Percentiles rank a stretch among this genome's conserved stretches.
phyloP scores from a whole-genome alignment of 495 filamentous ascomycete species.

The Tuber borchii region DNA sequence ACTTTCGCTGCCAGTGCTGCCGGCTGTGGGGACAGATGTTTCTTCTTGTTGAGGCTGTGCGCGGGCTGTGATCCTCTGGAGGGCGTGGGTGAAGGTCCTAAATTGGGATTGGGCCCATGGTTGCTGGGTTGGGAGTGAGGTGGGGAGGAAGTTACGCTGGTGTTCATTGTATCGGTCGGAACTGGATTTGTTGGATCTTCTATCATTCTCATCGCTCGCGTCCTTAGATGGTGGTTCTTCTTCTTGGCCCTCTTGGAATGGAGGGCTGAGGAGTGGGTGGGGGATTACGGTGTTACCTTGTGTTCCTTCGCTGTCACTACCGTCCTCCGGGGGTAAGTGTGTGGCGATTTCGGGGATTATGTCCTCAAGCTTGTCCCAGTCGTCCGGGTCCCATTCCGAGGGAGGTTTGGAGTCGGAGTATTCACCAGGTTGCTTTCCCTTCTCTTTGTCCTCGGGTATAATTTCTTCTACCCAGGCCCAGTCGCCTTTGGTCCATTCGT shows the following conservation, averaged over 20 bases:
- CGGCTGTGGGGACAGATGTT: neutral
- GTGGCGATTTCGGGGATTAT: neutral
- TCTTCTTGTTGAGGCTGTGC: neutral
- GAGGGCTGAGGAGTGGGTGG: neutral
- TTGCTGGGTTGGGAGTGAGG: neutral
- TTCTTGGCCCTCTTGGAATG: conserved; percentile 4
- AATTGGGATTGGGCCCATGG: neutral
- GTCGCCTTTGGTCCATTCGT: neutral
- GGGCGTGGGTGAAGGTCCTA: neutral
- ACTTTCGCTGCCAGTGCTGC: neutral
- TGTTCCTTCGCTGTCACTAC: neutral
- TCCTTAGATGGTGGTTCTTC: conserved; percentile 4
- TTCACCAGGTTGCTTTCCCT: neutral
- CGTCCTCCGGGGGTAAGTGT: neutral
- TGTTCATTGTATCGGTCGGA: neutral
- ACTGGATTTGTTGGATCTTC: neutral
- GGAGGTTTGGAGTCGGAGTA: neutral
- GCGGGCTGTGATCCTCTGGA: neutral
- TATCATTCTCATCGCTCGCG: neutral
- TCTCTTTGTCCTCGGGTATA: too few species aligned
- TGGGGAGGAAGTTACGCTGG: neutral
- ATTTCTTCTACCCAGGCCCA: neutral
- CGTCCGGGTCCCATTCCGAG: neutral
- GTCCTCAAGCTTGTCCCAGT: neutral
- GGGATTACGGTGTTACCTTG: neutral